Conservation (phyloP, 2,329 filamentous ascomycete species). For the Verticillium klebahnii region DNA sequence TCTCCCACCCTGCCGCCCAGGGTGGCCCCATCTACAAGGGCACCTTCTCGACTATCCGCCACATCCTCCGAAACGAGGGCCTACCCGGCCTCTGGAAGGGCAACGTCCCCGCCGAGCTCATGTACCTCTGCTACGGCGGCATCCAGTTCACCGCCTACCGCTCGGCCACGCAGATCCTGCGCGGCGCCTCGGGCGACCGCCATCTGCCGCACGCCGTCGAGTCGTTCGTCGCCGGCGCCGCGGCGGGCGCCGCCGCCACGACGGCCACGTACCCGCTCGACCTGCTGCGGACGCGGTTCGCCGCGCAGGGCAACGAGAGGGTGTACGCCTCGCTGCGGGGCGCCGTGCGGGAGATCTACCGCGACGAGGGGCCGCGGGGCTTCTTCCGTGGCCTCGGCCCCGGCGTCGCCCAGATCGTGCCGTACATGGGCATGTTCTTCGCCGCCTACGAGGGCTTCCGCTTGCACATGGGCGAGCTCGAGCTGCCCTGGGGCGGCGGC, state of each 20-base stretch:
- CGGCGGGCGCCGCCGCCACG: constrained; percentile 78
- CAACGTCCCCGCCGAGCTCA: constrained; percentile 89
- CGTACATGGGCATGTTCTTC: constrained; percentile 98
- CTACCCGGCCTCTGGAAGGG: constrained; percentile 92
- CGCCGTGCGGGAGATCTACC: constrained; percentile 68
- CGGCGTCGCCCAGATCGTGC: constrained; percentile 81
- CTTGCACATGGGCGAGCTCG: constrained; percentile 47
- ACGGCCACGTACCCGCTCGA: constrained; percentile 87
- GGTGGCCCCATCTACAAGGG: constrained; percentile 63
- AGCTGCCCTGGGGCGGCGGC: constrained; percentile 67
- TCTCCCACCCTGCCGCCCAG: constrained; percentile 45
- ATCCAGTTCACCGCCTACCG: constrained; percentile 90
- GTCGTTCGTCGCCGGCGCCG: constrained; percentile 78
- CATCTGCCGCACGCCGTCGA: constrained; percentile 58
- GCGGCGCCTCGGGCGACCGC: constrained; percentile 36
- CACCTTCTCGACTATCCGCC: constrained; percentile 67
- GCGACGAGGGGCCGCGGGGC: constrained; percentile 68
- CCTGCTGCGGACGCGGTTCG: constrained; percentile 88
- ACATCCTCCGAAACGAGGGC: constrained; percentile 78
- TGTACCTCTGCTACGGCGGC: constrained; percentile 89
- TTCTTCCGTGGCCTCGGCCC: constrained; percentile 88
- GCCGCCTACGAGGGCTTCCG: constrained; percentile 77
- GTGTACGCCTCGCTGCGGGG: constrained; percentile 71
- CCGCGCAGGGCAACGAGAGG: constrained; percentile 78
- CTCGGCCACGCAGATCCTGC: constrained; percentile 63